Conservation (phyloP, 371 early-diverging fungal genomes). For the Mortierella sp. region DNA sequence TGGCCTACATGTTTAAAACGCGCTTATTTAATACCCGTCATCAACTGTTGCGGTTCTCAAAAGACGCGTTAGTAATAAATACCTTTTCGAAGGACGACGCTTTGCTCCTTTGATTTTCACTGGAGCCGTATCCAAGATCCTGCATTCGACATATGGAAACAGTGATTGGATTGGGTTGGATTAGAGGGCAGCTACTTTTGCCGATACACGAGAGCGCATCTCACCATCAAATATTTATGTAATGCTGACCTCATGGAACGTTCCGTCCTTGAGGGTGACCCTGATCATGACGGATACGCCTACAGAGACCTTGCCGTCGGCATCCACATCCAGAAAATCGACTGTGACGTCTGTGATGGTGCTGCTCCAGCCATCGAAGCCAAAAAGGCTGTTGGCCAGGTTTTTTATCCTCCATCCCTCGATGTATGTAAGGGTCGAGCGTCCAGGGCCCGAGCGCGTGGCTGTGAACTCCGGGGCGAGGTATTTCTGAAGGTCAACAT, state of each 20-base stretch:
- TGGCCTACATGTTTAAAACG: slow-evolving; percentile 63
- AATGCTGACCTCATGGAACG: slow-evolving; percentile 85
- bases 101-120: slow-evolving; percentile 89
- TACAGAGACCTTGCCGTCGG: slow-evolving; percentile 68
- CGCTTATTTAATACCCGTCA: neutral
- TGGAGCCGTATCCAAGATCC: slow-evolving; percentile 91
- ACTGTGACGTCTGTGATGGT: slow-evolving; percentile 78
- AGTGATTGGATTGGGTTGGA: neutral
- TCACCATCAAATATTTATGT: no score
- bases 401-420: slow-evolving; percentile 93
- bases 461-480: slow-evolving; percentile 78
- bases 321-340: slow-evolving; percentile 77
- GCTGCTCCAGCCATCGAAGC: slow-evolving; percentile 98
- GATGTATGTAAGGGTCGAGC: slow-evolving; percentile 78
- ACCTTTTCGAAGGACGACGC: slow-evolving; percentile 91
- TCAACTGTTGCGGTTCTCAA: neutral
- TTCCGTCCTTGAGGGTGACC: slow-evolving; percentile 94
- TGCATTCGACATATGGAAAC: slow-evolving; percentile 19
- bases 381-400: slow-evolving; percentile 97
- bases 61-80: neutral
- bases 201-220: no score
- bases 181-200: no score
- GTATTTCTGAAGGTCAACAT: slow-evolving; percentile 55
- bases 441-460: slow-evolving; percentile 65
- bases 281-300: slow-evolving; percentile 89